A percentile compares a stretch with the other conserved stretches of the same genome.
Evolutionary conservation across 106 monocot genomes (phyloP).

Genomic region (Apostasia ramifera): DNA sequence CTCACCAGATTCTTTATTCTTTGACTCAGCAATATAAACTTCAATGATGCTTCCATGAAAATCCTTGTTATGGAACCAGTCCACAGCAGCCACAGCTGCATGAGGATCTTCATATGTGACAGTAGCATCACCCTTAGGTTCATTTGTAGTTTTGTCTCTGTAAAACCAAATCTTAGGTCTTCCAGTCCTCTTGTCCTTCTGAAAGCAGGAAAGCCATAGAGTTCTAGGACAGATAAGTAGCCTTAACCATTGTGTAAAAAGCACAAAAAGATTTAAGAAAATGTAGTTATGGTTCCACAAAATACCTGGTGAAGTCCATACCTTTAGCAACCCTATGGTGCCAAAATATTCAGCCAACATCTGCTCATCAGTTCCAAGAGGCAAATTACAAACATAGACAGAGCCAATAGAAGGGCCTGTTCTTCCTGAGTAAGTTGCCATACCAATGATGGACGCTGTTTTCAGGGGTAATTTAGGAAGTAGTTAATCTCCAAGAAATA

Average conservation of each 20-base stretch:
- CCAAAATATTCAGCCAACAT: slow-evolving; percentile 96
- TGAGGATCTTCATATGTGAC: slow-evolving; percentile 99
- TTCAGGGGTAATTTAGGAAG: background rate
- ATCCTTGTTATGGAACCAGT: slow-evolving; percentile 95
- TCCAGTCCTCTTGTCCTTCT: slow-evolving; percentile 97
- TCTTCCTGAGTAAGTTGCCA: slow-evolving; percentile 62
- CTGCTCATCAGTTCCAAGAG: slow-evolving; percentile 82
- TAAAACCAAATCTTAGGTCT: slow-evolving; percentile 95
- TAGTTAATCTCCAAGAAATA: background rate
- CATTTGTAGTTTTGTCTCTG: slow-evolving; percentile 79
- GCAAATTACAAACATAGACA: slow-evolving; percentile 89
- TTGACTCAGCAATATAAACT: slow-evolving; percentile 83
- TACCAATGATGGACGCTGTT: slow-evolving; percentile 12
- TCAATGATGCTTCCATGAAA: slow-evolving; percentile 87
- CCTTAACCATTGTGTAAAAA: background rate
- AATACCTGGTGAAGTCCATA: slow-evolving; percentile 68
- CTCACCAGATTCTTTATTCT: slow-evolving; percentile 60
- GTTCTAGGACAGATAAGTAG: background rate
- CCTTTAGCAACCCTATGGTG: slow-evolving; percentile 99
- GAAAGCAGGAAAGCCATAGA: slow-evolving; percentile 1
- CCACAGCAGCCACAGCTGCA: slow-evolving; percentile 92
- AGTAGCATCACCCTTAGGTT: slow-evolving; percentile 99
- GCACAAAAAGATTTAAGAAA: slow-evolving; percentile 1
- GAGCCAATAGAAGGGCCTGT: slow-evolving; percentile 61
- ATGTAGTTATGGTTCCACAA: slow-evolving; percentile 26